Conservation (phyloP, 192 early-diverging fungal genomes). For the Entrophospora sp. region DNA sequence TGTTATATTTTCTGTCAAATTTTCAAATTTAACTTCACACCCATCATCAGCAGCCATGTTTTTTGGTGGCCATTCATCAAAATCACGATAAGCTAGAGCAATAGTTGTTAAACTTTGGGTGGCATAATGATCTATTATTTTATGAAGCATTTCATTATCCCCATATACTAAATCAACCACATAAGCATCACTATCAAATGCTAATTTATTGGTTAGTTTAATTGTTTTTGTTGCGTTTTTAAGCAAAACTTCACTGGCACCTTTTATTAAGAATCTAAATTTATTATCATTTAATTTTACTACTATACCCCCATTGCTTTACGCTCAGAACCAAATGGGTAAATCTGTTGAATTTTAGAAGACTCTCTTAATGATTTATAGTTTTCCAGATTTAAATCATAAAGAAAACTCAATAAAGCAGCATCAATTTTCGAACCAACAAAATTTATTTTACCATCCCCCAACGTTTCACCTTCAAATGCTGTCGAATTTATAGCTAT, state of each 20-base stretch:
- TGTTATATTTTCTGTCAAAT: constrained; percentile 48
- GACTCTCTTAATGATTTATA: constrained; percentile 57
- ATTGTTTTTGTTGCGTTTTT: constrained; percentile 52
- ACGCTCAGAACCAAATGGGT: constrained; percentile 85
- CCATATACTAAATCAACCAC: constrained; percentile 23
- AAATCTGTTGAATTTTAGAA: constrained; percentile 57
- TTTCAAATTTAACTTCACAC: constrained; percentile 46
- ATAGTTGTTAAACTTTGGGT: constrained; percentile 82
- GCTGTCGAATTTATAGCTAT: constrained; percentile 81
- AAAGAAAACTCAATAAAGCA: constrained; percentile 77
- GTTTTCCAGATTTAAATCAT: constrained; percentile 48
- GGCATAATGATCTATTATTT: constrained; percentile 62
- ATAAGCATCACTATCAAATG: too few species aligned
- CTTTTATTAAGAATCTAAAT: constrained; percentile 84
- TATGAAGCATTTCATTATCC: constrained; percentile 27
- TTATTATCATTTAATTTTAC: constrained; percentile 28
- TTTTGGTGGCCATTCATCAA: constrained; percentile 50
- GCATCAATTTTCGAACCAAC: constrained; percentile 94
- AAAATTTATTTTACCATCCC: constrained; percentile 45
- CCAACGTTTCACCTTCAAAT: constrained; percentile 45
- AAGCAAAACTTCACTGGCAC: constrained; percentile 84
- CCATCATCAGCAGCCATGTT: constrained; percentile 29
- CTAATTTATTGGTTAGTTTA: too few species aligned
- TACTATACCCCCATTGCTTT: constrained; percentile 91
- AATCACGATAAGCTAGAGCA: constrained; percentile 74